Conservation (phyloP, 1,284 basidiomycete genomes). For the Cutaneotrichosporon arboriforme region DNA sequence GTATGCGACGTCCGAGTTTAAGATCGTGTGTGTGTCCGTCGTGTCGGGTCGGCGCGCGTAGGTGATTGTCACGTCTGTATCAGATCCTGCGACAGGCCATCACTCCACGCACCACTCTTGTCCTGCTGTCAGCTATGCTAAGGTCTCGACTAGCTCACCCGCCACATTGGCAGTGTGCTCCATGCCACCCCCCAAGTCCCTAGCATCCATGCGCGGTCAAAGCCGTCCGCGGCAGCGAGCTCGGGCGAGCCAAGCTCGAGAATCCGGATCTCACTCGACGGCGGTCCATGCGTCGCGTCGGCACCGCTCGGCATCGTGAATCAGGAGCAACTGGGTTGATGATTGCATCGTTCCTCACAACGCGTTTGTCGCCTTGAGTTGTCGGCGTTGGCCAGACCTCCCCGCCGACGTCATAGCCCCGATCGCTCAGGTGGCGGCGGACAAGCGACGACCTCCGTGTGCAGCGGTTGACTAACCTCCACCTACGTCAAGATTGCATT, state of each 20-base stretch:
- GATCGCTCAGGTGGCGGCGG: neutral
- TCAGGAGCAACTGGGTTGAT: no score
- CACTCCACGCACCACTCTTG: neutral
- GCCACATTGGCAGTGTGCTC: slow-evolving; percentile 54
- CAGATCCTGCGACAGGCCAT: neutral
- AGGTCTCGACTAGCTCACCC: slow-evolving; percentile 34
- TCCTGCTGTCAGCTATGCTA: neutral
- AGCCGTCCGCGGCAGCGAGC: slow-evolving; percentile 8
- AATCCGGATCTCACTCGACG: neutral
- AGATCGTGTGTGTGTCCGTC: neutral
- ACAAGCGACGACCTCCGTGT: neutral
- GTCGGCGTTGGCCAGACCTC: no score
- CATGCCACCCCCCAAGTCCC: slow-evolving; percentile 52
- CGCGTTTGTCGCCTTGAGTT: no score
- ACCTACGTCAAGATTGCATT: neutral
- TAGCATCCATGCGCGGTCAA: slow-evolving; percentile 48
- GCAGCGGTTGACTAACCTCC: slow-evolving; percentile 2
- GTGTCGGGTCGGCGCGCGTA: neutral
- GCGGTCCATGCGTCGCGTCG: neutral
- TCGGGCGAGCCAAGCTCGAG: neutral
- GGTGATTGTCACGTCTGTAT: slow-evolving; percentile 6
- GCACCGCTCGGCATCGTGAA: no score
- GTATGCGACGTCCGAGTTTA: slow-evolving; percentile 9
- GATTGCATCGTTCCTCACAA: no score
- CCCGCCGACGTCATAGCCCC: neutral